A percentile compares a stretch with the other conserved stretches of the same genome.
Conservation (phyloP, 768 basidiomycete species). For the Tulasnella sp. region DNA sequence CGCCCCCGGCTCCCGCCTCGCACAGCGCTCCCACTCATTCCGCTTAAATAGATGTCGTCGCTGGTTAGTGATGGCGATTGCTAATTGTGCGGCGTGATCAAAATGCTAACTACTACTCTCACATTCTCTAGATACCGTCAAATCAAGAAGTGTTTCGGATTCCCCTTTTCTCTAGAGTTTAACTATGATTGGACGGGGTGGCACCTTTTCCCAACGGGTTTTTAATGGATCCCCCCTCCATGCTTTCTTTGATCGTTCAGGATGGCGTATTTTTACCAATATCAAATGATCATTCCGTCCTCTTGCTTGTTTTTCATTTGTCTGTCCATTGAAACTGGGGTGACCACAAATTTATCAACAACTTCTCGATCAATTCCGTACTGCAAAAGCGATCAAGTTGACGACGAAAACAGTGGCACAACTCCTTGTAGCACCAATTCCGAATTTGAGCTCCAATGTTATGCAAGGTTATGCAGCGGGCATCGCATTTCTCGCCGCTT, state of each 20-base stretch:
- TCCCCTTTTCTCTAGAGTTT: not conserved
- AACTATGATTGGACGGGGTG: not conserved
- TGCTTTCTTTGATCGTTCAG: not conserved
- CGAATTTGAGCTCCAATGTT: too few species aligned
- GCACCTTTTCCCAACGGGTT: not conserved
- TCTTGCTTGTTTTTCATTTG: not conserved
- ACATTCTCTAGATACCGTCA: not conserved
- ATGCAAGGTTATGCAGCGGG: too few species aligned
- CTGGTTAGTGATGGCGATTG: not conserved
- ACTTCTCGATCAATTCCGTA: too few species aligned
- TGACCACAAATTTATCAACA: too few species aligned
- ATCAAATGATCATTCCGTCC: not conserved
- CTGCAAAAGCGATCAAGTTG: too few species aligned
- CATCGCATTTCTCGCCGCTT: too few species aligned
- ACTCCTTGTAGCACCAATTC: too few species aligned
- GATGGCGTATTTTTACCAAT: not conserved
- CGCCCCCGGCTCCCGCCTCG: not conserved
- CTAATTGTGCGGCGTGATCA: too few species aligned
- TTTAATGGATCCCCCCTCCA: not conserved
- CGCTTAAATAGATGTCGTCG: not conserved
- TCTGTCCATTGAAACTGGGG: too few species aligned
- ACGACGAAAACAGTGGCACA: too few species aligned
- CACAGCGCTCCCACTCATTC: not conserved
- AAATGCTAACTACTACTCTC: not conserved
- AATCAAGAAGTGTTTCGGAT: too few species aligned